These are phyloP conservation scores for Chalaropsis ovoidea DNA, from an alignment of 2,329 filamentous ascomycete genomes.

Conservation along the genomic window DNA sequence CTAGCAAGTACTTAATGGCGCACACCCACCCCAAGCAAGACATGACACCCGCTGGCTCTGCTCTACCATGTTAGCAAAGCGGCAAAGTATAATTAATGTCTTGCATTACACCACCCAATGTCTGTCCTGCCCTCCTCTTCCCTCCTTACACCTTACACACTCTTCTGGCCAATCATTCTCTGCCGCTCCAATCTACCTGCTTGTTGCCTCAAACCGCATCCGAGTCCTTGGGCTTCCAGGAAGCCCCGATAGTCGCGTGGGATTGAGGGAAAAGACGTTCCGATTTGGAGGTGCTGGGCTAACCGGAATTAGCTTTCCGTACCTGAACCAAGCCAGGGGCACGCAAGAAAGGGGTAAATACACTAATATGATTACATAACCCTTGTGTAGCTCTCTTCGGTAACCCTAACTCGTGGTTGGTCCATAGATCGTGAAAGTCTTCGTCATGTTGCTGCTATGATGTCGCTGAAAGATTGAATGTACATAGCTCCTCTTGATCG, in stretches of 20 bases:
- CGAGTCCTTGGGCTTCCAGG: neutral
- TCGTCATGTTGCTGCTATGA: too few relatives aligned
- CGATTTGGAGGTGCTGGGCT: neutral
- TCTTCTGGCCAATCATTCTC: neutral
- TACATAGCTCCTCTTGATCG: neutral
- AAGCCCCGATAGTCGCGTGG: neutral
- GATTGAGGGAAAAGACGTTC: neutral
- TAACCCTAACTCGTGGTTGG: neutral
- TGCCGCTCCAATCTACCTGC: neutral
- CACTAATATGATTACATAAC: neutral
- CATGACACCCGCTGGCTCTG: neutral
- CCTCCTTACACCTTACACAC: neutral
- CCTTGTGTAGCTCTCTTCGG: neutral
- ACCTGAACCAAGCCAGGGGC: constrained; percentile 13
- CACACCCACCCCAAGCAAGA: neutral
- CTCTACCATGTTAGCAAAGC: neutral
- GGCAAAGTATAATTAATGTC: constrained; percentile 4
- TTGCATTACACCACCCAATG: neutral
- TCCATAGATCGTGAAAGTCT: neutral
- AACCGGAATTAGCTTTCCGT: constrained; percentile 2
- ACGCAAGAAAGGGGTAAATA: neutral
- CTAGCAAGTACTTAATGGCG: neutral
- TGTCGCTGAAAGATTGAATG: neutral
- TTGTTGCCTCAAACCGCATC: neutral
- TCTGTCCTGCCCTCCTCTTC: constrained; percentile 1